Base-by-base conservation (phyloP, 768 basidiomycete genomes). In the Agaricus sinodeliciosus region DNA sequence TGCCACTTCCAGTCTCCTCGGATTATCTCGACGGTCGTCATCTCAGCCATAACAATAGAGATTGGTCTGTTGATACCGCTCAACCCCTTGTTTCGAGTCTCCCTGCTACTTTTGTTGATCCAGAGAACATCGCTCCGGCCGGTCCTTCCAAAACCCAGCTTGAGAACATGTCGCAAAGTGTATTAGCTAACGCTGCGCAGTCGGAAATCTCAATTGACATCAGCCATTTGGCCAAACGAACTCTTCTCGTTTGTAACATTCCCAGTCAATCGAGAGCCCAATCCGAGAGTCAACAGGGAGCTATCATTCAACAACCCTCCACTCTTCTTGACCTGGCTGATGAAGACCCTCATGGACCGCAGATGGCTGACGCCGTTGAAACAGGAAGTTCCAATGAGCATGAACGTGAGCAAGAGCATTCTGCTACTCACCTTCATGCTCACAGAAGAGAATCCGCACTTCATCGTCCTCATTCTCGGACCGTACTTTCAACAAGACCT, bases 391-490 rank as follows among this genome's bases (percentile, higher is more conserved):
- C 6, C 37, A 19, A 9, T 13, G 22, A n/a, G 12, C 18, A 26
- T 11, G 41, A 34, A 4, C 8, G 6, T 22, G 9, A 6, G 3
- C 22, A 22, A 22, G 22, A 22, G 16, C 37, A 12, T 12, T 26
- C 16, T 2, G 31, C 27, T 15, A 16, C 44, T 39, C 39, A 36
- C 19, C 36, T 39, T 46, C 35, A 16, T 19, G 15, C 43, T 3
- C 51, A 53, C n/a, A 25, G 37, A 34, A 45, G 44, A 39, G 51
- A 53, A 40, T 53, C n/a, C 8, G 51, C 44, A 19, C 39, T 26
- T 31, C 39, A 37, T 28, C 16, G 36, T 11, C 15, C 43, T 31
- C 39, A 16, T 40, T 15, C 26, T 7, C 19, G 34, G 26, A 43
- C 16, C 2, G 37, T 35, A 19, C 44, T 37, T 25, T 41, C 51